phyloP scores from a whole-genome alignment of 2,329 filamentous ascomycete species.

The Microsporum canis region DNA sequence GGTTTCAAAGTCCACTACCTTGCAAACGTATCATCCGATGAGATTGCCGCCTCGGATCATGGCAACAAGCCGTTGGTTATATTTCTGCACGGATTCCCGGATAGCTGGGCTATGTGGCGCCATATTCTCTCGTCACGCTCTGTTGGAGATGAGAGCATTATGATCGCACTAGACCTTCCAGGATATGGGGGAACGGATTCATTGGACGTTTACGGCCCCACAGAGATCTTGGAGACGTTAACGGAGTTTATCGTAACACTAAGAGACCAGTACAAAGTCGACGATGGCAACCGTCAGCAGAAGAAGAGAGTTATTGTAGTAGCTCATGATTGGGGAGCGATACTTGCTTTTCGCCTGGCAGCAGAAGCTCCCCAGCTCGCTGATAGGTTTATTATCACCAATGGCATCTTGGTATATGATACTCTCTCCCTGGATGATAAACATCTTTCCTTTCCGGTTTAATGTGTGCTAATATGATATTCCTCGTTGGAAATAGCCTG shows the following conservation, averaged over 20 bases:
- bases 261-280: slow-evolving; percentile 37
- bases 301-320: slow-evolving; percentile 39
- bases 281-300: slow-evolving; percentile 15
- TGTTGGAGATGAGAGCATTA: slow-evolving; percentile 30
- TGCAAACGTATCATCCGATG: slow-evolving; percentile 26
- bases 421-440: slow-evolving; percentile 1
- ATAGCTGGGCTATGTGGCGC: slow-evolving; percentile 47
- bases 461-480: neutral
- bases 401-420: slow-evolving; percentile 41
- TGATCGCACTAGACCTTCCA: slow-evolving; percentile 48
- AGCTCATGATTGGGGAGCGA: slow-evolving; percentile 46
- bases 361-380: slow-evolving; percentile 46
- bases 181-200: slow-evolving; percentile 49
- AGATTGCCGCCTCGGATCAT: slow-evolving; percentile 15
- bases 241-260: slow-evolving; percentile 44
- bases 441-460: neutral
- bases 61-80: slow-evolving; percentile 36
- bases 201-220: slow-evolving; percentile 39
- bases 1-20: slow-evolving; percentile 47
- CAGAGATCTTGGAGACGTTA: slow-evolving; percentile 43
- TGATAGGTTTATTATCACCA: slow-evolving; percentile 45
- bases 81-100: slow-evolving; percentile 50
- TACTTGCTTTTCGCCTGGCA: slow-evolving; percentile 45
- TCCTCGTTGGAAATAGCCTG: slow-evolving; percentile 24
- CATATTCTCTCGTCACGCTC: slow-evolving; percentile 35